Evolutionary conservation across 2,329 filamentous ascomycete genomes (phyloP), one percentile per base, ranked within the genome.

Genomic region (Pseudogymnoascus sp.): DNA sequence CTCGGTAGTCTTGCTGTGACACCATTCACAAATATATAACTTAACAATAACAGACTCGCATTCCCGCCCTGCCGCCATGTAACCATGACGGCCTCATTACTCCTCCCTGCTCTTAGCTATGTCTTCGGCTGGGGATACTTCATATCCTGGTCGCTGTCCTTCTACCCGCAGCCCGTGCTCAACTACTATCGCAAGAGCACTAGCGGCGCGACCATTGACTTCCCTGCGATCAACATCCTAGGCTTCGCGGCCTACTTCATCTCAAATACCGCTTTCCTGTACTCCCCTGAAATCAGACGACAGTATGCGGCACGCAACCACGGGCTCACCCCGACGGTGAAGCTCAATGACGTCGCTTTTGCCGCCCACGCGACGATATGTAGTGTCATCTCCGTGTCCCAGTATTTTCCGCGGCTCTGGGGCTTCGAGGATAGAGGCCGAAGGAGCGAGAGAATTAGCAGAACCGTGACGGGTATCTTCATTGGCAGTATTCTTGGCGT

Each of bases 271-370:
- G 80, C 86, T 1, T 90, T 97, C 71, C 86, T 93, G 68, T 96
- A 86, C 76, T 96, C 91, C 17, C 82, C 90, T 1, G 77, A 85
- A 13, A 88, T 97, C 63, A 88, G 90, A 62, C 75, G 78, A 37
- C 90, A 97, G 74, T 99, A 99, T 78, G 92, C 91, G 21, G 82
- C 83, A 17, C 87, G 95, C 65, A 86, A 97, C 75, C 75, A 83
- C 53, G 86, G 88, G 4, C 86, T 90, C 7, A 84, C 88, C 46
- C 91, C 93, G 2, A 95, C 93, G 0, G 93, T 96, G 31, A 86
- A 89, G 63, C 84, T 91, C 76, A 97, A 97, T 77, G 95, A 99
- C 77, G 82, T 97, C 64, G 84, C 87, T 13, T 97, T 97, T 74
- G 92, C 93, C 15, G 79, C 85, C 2, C 93, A 97, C 77, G 93